Evolutionary conservation across 1,139 yeast genomes (phyloP).

Genomic region (Debaryomycetaceae sp.): DNA sequence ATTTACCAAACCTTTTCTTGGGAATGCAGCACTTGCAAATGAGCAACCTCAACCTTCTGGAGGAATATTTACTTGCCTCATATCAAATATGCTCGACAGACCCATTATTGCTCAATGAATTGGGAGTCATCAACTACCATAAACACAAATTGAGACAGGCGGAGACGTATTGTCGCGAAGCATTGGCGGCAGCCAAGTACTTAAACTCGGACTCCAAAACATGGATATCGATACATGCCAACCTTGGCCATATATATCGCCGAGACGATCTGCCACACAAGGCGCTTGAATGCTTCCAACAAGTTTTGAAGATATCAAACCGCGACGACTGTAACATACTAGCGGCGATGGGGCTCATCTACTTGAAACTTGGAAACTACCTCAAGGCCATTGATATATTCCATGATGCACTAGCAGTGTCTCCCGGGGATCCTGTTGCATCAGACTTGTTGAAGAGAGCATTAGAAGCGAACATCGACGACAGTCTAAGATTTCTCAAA

Average conservation of each 20-base stretch:
- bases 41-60: constrained; percentile 77
- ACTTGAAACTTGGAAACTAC: constrained; percentile 63
- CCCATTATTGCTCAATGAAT: constrained; percentile 82
- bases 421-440: constrained; percentile 83
- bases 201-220: constrained; percentile 78
- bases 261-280: constrained; percentile 57
- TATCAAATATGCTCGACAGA: constrained; percentile 77
- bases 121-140: constrained; percentile 87
- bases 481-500: constrained; percentile 23
- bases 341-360: constrained; percentile 80
- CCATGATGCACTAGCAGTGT: constrained; percentile 76
- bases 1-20: constrained; percentile 80
- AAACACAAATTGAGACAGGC: constrained; percentile 66
- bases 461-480: constrained; percentile 55
- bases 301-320: constrained; percentile 66
- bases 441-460: constrained; percentile 79
- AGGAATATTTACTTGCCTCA: constrained; percentile 77
- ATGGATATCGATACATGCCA: constrained; percentile 83
- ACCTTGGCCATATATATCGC: constrained; percentile 88
- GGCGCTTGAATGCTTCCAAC: constrained; percentile 72
- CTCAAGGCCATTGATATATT: constrained; percentile 69
- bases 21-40: constrained; percentile 96
- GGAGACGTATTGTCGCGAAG: constrained; percentile 66
- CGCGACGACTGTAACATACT: constrained; percentile 68
- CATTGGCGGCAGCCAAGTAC: constrained; percentile 64